Percentiles rank a stretch among this genome's conserved stretches.
These are phyloP conservation scores for Albifimbria verrucaria DNA, from an alignment of 2,329 filamentous ascomycete genomes.

Conservation along the genomic window DNA sequence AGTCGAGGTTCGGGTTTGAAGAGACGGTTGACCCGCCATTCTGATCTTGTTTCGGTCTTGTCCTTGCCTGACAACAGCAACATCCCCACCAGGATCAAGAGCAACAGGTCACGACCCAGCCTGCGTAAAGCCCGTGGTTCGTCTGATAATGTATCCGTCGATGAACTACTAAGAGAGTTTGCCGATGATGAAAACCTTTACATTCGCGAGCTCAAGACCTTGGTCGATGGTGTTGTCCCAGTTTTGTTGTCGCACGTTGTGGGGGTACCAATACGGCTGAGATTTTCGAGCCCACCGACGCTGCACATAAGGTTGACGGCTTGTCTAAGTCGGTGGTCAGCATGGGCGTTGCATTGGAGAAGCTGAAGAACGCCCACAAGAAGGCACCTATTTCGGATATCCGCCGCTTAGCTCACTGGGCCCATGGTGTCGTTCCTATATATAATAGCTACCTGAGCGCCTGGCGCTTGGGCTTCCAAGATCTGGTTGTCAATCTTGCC, in stretches of 20 bases:
- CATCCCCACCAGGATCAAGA: conserved; percentile 59
- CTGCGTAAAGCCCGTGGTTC: conserved; percentile 70
- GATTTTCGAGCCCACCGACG: conserved; percentile 59
- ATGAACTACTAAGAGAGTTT: conserved; percentile 77
- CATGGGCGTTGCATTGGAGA: conserved; percentile 89
- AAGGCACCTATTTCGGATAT: conserved; percentile 73
- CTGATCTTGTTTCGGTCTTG: conserved; percentile 89
- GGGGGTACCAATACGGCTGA: conserved; percentile 64
- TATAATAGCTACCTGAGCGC: conserved; percentile 83
- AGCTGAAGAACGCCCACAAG: conserved; percentile 75
- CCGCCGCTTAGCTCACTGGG: conserved; percentile 74
- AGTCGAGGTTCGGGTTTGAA: conserved; percentile 57
- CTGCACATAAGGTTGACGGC: conserved; percentile 50
- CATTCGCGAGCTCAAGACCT: conserved; percentile 82
- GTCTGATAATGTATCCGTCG: conserved; percentile 64
- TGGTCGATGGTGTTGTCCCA: conserved; percentile 93
- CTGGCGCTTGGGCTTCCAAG: conserved; percentile 92
- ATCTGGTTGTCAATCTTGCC: conserved; percentile 89
- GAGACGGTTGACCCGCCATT: conserved; percentile 82
- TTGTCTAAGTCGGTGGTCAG: conserved; percentile 85
- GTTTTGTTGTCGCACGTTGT: conserved; percentile 85
- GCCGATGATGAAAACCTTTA: conserved; percentile 83
- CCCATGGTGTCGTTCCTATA: conserved; percentile 69
- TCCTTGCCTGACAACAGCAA: conserved; percentile 63
- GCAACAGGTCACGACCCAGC: conserved; percentile 73